These are phyloP conservation scores for Hypsizygus marmoreus DNA, from an alignment of 768 basidiomycete genomes.

Conservation along the genomic window DNA sequence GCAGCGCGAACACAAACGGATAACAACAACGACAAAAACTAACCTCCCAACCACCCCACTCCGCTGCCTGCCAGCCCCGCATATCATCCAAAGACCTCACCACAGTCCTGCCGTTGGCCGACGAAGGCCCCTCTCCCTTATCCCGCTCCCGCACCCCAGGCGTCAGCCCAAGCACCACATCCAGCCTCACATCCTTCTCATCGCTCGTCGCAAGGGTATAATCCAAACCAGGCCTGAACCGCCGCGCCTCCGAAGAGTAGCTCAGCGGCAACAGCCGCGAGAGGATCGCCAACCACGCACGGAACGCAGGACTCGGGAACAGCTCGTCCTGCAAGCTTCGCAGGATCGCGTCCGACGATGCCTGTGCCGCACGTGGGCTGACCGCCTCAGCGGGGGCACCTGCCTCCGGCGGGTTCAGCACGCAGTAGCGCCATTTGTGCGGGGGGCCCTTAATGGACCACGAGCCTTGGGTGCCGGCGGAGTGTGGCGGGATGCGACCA, in stretches of 20 bases:
- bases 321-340: constrained; percentile 74
- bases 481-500: constrained; percentile 64
- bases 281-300: constrained; percentile 84
- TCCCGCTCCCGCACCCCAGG: constrained; percentile 50
- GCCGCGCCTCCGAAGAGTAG: constrained; percentile 75
- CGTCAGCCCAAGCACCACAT: constrained; percentile 85
- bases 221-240: constrained; percentile 91
- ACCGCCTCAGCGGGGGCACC: constrained; percentile 46
- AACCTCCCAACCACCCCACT: constrained; percentile 96
- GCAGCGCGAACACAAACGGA: constrained; percentile 6
- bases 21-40: constrained; percentile 21
- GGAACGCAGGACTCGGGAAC: constrained; percentile 80
- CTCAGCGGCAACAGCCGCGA: constrained; percentile 72
- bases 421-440: constrained; percentile 92
- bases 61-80: constrained; percentile 67
- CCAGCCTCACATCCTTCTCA: constrained; percentile 77
- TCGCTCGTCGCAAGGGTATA: constrained; percentile 93
- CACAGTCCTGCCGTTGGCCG: constrained; percentile 27
- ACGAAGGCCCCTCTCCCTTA: constrained; percentile 26
- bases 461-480: constrained; percentile 52
- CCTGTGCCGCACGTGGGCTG: constrained; percentile 52
- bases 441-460: constrained; percentile 88
- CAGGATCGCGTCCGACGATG: constrained; percentile 59
- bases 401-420: constrained; percentile 45
- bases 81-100: constrained; percentile 30